A percentile compares a stretch with the other conserved stretches of the same genome.
Evolutionary conservation across 2,329 filamentous ascomycete genomes (phyloP).

Genomic region (Exophiala viscosa): DNA sequence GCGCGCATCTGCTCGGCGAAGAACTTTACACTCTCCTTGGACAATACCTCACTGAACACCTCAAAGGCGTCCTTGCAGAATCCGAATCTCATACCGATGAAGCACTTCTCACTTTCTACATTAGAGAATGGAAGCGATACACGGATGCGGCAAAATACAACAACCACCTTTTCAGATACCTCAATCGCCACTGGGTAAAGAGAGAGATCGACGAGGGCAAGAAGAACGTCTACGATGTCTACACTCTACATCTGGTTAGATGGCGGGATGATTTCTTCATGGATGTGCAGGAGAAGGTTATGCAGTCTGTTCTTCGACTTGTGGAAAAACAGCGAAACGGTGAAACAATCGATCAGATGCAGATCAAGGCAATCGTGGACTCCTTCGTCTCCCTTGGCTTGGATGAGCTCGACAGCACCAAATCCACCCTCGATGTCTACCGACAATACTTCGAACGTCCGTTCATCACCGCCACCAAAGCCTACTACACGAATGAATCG

Average conservation of each 20-base stretch:
- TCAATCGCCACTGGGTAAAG: slow-evolving; percentile 99
- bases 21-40: slow-evolving; percentile 92
- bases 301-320: slow-evolving; percentile 89
- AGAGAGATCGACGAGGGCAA: slow-evolving; percentile 98
- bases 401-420: slow-evolving; percentile 87
- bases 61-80: slow-evolving; percentile 65
- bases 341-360: slow-evolving; percentile 93
- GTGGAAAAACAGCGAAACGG: slow-evolving; percentile 97
- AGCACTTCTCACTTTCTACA: slow-evolving; percentile 86
- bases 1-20: slow-evolving; percentile 86
- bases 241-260: slow-evolving; percentile 90
- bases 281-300: slow-evolving; percentile 79
- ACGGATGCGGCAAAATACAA: slow-evolving; percentile 95
- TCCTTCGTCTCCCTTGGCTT: slow-evolving; percentile 93
- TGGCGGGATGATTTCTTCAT: slow-evolving; percentile 92
- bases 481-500: slow-evolving; percentile 89
- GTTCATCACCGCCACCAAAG: slow-evolving; percentile 77
- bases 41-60: slow-evolving; percentile 74
- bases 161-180: slow-evolving; percentile 91
- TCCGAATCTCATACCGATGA: slow-evolving; percentile 84
- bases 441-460: slow-evolving; percentile 87
- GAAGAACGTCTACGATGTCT: slow-evolving; percentile 97
- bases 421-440: slow-evolving; percentile 94
- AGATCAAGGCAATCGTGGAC: slow-evolving; percentile 96
- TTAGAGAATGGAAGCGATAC: slow-evolving; percentile 93